A percentile compares a stretch with the other conserved stretches of the same genome.
Conservation (phyloP, 345 rosid genomes). For the Pugionium dolabratum region DNA sequence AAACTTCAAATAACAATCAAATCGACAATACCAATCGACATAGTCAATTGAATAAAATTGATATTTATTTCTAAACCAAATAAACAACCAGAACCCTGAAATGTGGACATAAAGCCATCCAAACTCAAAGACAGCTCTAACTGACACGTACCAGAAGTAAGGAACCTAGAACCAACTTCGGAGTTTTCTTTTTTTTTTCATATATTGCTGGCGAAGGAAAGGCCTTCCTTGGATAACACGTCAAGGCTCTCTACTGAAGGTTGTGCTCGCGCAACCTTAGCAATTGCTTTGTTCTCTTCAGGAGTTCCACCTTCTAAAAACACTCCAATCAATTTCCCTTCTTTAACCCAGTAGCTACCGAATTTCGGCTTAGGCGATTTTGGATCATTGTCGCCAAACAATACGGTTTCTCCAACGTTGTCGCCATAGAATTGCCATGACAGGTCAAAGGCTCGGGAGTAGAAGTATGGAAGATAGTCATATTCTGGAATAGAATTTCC, state of each 20-base stretch:
- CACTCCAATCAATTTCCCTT: conserved; percentile 80
- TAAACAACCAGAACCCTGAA: too few relatives aligned
- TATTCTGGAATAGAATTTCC: conserved; percentile 65
- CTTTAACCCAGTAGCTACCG: conserved; percentile 87
- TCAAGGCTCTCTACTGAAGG: conserved; percentile 67
- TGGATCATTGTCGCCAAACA: conserved; percentile 76
- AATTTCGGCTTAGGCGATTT: conserved; percentile 69
- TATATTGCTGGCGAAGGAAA: conserved; percentile 50
- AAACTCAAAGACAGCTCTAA: conserved; percentile 13
- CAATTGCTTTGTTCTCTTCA: conserved; percentile 85
- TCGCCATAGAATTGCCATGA: conserved; percentile 99
- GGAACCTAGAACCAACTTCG: conserved; percentile 17
- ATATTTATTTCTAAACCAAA: too few relatives aligned
- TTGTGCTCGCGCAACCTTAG: conserved; percentile 72
- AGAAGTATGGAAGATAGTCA: conserved; percentile 51
- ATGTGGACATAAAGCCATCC: conserved; percentile 4
- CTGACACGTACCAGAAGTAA: not conserved
- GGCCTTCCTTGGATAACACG: conserved; percentile 60
- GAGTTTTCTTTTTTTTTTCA: not conserved
- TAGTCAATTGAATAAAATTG: too few relatives aligned
- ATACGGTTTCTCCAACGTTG: conserved; percentile 57
- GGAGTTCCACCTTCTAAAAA: conserved; percentile 89
- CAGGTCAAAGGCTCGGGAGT: conserved; percentile 52
- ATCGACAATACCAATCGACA: too few relatives aligned
- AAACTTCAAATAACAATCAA: too few relatives aligned